A percentile compares a stretch with the other conserved stretches of the same genome.
These are phyloP conservation scores for Ephemerocybe angulata DNA, from an alignment of 768 basidiomycete species.

Conservation along the genomic window DNA sequence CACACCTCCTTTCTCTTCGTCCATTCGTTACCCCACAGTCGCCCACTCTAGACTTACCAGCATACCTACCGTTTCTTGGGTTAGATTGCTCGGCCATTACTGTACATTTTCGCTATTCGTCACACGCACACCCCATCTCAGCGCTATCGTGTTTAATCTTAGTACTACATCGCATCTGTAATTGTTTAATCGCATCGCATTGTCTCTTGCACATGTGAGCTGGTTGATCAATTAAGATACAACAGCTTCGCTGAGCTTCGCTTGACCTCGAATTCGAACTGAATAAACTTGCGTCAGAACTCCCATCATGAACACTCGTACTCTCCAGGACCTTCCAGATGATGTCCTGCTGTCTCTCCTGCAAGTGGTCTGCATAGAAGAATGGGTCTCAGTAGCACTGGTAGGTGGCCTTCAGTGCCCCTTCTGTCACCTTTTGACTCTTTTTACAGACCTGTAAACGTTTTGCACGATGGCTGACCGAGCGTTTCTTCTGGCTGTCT, in stretches of 20 bases:
- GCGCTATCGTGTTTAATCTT: conserved; percentile 10
- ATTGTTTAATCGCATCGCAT: conserved; percentile 6
- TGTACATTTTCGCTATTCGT: conserved; percentile 16
- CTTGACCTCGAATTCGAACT: no score
- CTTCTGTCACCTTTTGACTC: neutral
- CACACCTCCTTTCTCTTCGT: conserved; percentile 11
- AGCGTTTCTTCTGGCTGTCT: conserved; percentile 28
- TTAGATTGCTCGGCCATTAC: conserved; percentile 19
- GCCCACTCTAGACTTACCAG: conserved; percentile 8
- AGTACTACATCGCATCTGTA: conserved; percentile 9
- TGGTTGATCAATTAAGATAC: no score
- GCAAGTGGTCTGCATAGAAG: conserved; percentile 18
- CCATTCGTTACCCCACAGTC: conserved; percentile 11
- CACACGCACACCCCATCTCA: conserved; percentile 23
- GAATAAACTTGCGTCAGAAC: no score
- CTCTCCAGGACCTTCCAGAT: conserved; percentile 16
- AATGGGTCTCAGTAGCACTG: conserved; percentile 20
- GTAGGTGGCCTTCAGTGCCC: conserved; percentile 8
- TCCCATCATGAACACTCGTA: no score
- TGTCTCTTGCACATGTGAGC: neutral
- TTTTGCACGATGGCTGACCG: conserved; percentile 18
- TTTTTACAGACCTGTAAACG: conserved; percentile 17
- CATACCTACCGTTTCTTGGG: conserved; percentile 18
- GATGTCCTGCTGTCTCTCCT: conserved; percentile 24
- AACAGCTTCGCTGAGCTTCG: no score